Base-by-base conservation (phyloP, 306 rosid genomes). In the Malus fusca region DNA sequence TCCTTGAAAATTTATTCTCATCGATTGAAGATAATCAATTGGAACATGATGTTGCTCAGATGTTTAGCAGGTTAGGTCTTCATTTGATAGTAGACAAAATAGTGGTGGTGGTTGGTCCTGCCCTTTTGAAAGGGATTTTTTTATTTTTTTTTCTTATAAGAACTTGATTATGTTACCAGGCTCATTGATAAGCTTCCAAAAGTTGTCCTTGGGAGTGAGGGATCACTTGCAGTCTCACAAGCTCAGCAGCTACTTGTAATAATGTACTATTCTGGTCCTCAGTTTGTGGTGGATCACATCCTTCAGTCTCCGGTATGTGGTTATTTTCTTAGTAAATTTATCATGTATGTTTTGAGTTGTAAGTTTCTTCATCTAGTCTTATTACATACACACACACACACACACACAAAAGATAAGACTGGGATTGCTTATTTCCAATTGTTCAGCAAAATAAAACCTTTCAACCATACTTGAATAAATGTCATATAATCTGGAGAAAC, bases 211-310 rank as follows among this genome's bases (percentile, higher is more conserved):
- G 93, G 96, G 55, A 81, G 82, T 59, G 98, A 94, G 61, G 97
- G 88, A 78, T 73, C 91, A 72, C 81, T 84, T 75, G 97, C 97
- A 44, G 78, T 88, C 63, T 85, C 89, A 81, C 89, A 87, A 3
- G 88, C 96, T 67, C 95, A 84, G 70, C 90, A 85, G 84, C 78
- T 94, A 69, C 90, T 87, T 22, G 87, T 88, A 37, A 83, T 92
- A 82, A 90, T 88, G 66, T 88, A 86, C 84, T 94, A 90, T 79
- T 90, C 97, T 80, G 97, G 98, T 82, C 97, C 97, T 84, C 87
- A 71, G 78, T 88, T 92, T 75, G 75, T 94, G 78, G 86, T 89
- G 78, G 92, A 90, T 82, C 90, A 84, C 77, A 83, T 87, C 67
- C 96, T 91, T 74, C 93, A 83, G 84, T 90, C 96, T 77, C 93